A percentile compares a stretch with the other conserved stretches of the same genome.
Evolutionary conservation across 1,284 basidiomycete genomes (phyloP).

Genomic region (Ceratorhiza oryzae-sativae): DNA sequence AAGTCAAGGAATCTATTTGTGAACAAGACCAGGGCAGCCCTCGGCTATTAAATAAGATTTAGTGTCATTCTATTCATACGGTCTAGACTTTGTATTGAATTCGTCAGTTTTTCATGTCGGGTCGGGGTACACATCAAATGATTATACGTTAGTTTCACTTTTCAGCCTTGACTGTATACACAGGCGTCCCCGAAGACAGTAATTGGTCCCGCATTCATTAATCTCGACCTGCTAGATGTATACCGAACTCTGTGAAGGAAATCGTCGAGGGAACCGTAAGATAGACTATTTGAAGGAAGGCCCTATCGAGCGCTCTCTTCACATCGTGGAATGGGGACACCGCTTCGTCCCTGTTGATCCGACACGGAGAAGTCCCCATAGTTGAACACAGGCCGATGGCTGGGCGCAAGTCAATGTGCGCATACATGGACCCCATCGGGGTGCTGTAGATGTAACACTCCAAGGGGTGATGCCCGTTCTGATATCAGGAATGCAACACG

Average conservation of each 20-base stretch:
- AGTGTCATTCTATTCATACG: not conserved
- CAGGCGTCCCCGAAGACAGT: no score
- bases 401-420: not conserved
- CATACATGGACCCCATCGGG: not conserved
- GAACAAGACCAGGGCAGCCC: slow-evolving; percentile 54
- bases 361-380: not conserved
- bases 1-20: not conserved
- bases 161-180: no score
- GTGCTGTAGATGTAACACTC: not conserved
- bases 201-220: no score
- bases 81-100: not conserved
- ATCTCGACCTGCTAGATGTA: no score
- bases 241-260: no score
- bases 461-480: not conserved
- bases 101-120: not conserved
- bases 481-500: not conserved
- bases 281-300: no score
- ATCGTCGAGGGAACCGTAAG: no score
- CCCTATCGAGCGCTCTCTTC: no score
- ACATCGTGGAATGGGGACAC: not conserved
- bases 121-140: not conserved
- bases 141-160: not conserved
- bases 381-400: not conserved
- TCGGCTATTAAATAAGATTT: slow-evolving; percentile 54
- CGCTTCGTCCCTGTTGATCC: not conserved